Evolutionary conservation across 2,329 filamentous ascomycete species (phyloP).

Genomic region (Lachnellula subtilissima): DNA sequence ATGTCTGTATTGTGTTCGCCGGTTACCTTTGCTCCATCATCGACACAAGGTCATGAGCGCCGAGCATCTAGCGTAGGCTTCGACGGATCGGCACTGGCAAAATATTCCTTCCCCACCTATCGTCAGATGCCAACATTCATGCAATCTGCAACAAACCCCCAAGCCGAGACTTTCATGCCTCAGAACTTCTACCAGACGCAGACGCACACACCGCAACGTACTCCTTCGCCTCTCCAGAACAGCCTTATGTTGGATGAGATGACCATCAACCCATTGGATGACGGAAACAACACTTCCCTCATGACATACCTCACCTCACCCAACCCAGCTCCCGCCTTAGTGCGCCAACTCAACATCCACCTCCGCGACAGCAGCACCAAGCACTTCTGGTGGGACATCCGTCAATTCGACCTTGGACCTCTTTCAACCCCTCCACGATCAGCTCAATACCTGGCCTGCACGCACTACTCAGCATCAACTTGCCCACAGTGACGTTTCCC

Average conservation of each 20-base stretch:
- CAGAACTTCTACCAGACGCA: slow-evolving; percentile 27
- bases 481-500: slow-evolving; percentile 59
- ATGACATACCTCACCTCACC: slow-evolving; percentile 71
- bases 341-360: slow-evolving; percentile 70
- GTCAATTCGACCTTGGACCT: slow-evolving; percentile 80
- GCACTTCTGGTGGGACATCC: slow-evolving; percentile 95
- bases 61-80: slow-evolving; percentile 64
- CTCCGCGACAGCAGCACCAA: slow-evolving; percentile 63
- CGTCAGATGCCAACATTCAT: slow-evolving; percentile 62
- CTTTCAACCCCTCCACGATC: slow-evolving; percentile 71
- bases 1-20: slow-evolving; percentile 31
- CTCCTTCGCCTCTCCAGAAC: slow-evolving; percentile 39
- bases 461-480: slow-evolving; percentile 65
- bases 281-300: slow-evolving; percentile 58
- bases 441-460: slow-evolving; percentile 68
- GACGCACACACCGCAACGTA: slow-evolving; percentile 33
- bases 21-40: slow-evolving; percentile 31
- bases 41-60: slow-evolving; percentile 41
- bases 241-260: slow-evolving; percentile 29
- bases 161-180: slow-evolving; percentile 45
- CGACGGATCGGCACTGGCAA: slow-evolving; percentile 60
- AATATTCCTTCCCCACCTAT: slow-evolving; percentile 81
- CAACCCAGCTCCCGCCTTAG: slow-evolving; percentile 78
- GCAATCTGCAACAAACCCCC: slow-evolving; percentile 25
- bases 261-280: slow-evolving; percentile 30